These are phyloP conservation scores for Xylariaceae sp. DNA, from an alignment of 2,329 filamentous ascomycete species.

Conservation along the genomic window DNA sequence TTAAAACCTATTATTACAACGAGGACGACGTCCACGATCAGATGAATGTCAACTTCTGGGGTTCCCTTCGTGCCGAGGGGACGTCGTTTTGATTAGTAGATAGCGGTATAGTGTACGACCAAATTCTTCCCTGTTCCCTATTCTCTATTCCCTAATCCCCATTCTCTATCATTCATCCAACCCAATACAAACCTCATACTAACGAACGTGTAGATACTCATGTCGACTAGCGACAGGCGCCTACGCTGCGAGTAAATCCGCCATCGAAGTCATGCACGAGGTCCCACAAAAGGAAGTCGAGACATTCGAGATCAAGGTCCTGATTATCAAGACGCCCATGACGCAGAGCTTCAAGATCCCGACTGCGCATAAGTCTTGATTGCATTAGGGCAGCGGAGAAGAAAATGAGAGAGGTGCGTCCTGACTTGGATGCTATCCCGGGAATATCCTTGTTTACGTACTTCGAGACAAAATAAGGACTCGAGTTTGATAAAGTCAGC, in stretches of 20 bases:
- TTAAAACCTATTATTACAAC: slow-evolving; percentile 4
- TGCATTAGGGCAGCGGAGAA: slow-evolving; percentile 12
- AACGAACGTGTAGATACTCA: slow-evolving; percentile 15
- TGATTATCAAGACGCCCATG: slow-evolving; percentile 20
- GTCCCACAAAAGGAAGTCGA: slow-evolving; percentile 12
- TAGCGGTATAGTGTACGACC: slow-evolving; percentile 18
- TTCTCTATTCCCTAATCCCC: not conserved
- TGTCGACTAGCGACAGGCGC: slow-evolving; percentile 12
- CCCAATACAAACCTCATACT: not conserved
- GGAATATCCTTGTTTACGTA: slow-evolving; percentile 12
- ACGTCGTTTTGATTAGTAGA: slow-evolving; percentile 17
- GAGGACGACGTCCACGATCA: slow-evolving; percentile 33
- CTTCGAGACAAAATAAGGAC: not conserved
- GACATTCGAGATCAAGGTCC: slow-evolving; percentile 15
- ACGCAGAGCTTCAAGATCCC: slow-evolving; percentile 4
- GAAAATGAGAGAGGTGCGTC: slow-evolving; percentile 13
- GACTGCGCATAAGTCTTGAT: slow-evolving; percentile 10
- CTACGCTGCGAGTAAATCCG: slow-evolving; percentile 21
- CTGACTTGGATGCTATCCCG: slow-evolving; percentile 19
- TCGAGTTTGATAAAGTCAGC: not conserved
- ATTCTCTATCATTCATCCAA: too few relatives aligned
- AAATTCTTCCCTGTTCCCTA: not conserved
- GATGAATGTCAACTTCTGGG: slow-evolving; percentile 52
- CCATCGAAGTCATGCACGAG: slow-evolving; percentile 20
- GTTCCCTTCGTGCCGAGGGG: slow-evolving; percentile 38